phyloP scores from a whole-genome alignment of 2,329 filamentous ascomycete genomes.

The Trichothecium roseum region DNA sequence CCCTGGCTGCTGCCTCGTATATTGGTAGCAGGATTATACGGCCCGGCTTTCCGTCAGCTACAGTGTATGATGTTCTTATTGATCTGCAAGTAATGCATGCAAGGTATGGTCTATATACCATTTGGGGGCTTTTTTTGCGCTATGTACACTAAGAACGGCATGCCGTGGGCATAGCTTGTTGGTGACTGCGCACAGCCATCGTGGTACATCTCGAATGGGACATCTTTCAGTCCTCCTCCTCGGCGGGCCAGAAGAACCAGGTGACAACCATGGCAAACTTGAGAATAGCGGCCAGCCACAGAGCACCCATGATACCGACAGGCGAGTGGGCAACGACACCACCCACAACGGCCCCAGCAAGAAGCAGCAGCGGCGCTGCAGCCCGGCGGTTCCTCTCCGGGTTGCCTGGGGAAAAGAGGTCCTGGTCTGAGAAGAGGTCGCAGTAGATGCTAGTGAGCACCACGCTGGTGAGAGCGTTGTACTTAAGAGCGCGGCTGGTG shows the following conservation, averaged over 20 bases:
- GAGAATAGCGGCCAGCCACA: slow-evolving; percentile 49
- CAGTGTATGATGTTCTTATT: too few species aligned
- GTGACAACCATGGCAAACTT: slow-evolving; percentile 45
- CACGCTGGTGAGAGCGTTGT: slow-evolving; percentile 63
- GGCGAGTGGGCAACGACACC: slow-evolving; percentile 37
- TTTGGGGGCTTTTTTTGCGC: too few species aligned
- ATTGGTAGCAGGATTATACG: too few species aligned
- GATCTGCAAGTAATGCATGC: too few species aligned
- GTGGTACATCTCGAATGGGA: too few species aligned
- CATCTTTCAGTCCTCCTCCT: slow-evolving; percentile 21
- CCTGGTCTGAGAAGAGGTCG: slow-evolving; percentile 60
- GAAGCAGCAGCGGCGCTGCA: slow-evolving; percentile 36
- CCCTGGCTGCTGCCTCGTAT: too few species aligned
- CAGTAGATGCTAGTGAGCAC: slow-evolving; percentile 77
- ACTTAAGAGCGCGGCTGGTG: slow-evolving; percentile 58
- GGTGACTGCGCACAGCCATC: too few species aligned
- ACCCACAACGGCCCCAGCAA: slow-evolving; percentile 38
- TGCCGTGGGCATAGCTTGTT: too few species aligned
- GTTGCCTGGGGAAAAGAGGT: slow-evolving; percentile 34
- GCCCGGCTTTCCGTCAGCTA: too few species aligned
- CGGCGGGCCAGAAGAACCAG: slow-evolving; percentile 51
- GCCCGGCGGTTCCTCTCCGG: slow-evolving; percentile 39
- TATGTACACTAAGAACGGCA: too few species aligned
- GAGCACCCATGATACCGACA: slow-evolving; percentile 37
- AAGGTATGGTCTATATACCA: too few species aligned